phyloP scores from a whole-genome alignment of 352 stramenopile genomes.

The Phytophthora tentaculata region DNA sequence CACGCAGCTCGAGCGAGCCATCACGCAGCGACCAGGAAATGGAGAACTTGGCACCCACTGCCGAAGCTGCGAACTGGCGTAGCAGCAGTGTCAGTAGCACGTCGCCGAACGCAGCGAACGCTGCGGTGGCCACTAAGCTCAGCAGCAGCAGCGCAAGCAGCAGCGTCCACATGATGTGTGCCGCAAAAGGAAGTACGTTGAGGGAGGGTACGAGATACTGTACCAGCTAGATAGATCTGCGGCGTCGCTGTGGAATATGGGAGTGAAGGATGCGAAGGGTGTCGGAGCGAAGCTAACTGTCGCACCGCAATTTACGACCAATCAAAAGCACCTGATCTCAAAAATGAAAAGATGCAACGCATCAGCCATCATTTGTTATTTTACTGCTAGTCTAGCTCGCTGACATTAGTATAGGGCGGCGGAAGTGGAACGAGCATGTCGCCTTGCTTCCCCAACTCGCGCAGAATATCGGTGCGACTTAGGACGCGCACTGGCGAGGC shows the following conservation, averaged over 20 bases:
- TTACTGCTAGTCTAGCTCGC: constrained; percentile 55
- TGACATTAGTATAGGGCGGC: constrained; percentile 42
- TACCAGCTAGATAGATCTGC: constrained; percentile 3
- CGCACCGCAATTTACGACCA: constrained; percentile 21
- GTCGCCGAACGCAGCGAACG: constrained; percentile 61
- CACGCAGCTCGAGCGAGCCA: constrained; percentile 64
- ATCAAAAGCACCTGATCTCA: constrained; percentile 13
- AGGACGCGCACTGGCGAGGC: constrained; percentile 45
- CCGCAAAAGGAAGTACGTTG: constrained; percentile 3
- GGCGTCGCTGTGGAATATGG: not conserved
- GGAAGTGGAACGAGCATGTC: not conserved
- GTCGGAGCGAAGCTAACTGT: constrained; percentile 11
- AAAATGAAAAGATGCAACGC: no score
- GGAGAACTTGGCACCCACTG: constrained; percentile 62
- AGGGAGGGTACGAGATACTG: no score
- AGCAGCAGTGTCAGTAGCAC: constrained; percentile 62
- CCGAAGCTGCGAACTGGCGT: constrained; percentile 46
- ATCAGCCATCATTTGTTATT: constrained; percentile 23
- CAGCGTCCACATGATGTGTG: constrained; percentile 40
- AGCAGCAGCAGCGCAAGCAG: constrained; percentile 48
- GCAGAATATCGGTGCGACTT: constrained; percentile 63
- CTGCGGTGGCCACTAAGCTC: constrained; percentile 25
- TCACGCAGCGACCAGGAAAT: constrained; percentile 71
- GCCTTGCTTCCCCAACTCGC: constrained; percentile 30
- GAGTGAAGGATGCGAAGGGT: constrained; percentile 24